Evolutionary conservation across 257 asterid genomes (phyloP).

Genomic region (Solanum chiquidenum): DNA sequence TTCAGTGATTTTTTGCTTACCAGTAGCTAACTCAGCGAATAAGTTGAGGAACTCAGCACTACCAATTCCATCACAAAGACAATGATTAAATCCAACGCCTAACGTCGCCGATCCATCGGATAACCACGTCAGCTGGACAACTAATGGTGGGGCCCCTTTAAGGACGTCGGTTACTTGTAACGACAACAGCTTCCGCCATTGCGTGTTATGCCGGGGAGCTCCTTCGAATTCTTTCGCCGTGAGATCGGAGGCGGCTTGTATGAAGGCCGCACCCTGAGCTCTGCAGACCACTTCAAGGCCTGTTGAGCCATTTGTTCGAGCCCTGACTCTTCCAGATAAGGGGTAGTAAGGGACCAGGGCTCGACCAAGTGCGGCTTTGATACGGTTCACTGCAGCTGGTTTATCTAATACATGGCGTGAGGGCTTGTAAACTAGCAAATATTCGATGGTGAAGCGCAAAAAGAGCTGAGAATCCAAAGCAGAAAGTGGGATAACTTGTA

Average conservation of each 20-base stretch:
- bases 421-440: slow-evolving; percentile 39
- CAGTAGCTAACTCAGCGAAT: slow-evolving; percentile 37
- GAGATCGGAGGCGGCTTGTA: slow-evolving; percentile 31
- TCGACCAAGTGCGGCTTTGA: slow-evolving; percentile 36
- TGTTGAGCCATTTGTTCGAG: slow-evolving; percentile 26
- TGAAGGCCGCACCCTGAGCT: slow-evolving; percentile 50
- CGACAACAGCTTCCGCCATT: slow-evolving; percentile 46
- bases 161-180: slow-evolving; percentile 39
- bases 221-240: slow-evolving; percentile 24
- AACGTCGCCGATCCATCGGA: slow-evolving; percentile 49
- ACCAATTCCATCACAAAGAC: slow-evolving; percentile 57
- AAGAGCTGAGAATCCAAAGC: slow-evolving; percentile 64
- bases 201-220: slow-evolving; percentile 19
- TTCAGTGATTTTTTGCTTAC: slow-evolving; percentile 2
- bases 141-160: slow-evolving; percentile 49
- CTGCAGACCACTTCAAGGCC: slow-evolving; percentile 60
- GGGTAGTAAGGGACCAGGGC: slow-evolving; percentile 64
- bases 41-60: slow-evolving; percentile 51
- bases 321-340: slow-evolving; percentile 49
- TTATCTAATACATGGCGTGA: slow-evolving; percentile 7
- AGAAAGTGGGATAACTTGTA: slow-evolving; percentile 47
- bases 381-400: slow-evolving; percentile 8
- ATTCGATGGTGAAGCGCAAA: slow-evolving; percentile 55
- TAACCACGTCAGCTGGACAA: slow-evolving; percentile 69
- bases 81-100: slow-evolving; percentile 50